Conservation (phyloP, 2,329 filamentous ascomycete genomes). For the Aspergillus caelatus region DNA sequence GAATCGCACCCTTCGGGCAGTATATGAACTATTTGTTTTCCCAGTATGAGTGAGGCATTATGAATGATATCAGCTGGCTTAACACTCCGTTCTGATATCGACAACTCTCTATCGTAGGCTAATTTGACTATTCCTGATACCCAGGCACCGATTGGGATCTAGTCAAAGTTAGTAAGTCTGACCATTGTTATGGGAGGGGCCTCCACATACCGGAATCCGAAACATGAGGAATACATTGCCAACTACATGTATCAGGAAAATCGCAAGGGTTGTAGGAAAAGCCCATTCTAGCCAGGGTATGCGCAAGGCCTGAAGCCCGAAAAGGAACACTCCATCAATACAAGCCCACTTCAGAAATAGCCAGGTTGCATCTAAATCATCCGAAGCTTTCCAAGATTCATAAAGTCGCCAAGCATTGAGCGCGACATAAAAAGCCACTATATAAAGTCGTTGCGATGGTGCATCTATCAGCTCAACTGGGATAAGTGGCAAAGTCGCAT, state of each 20-base stretch:
- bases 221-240: conserved; percentile 91
- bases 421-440: conserved; percentile 74
- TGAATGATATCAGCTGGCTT: conserved; percentile 85
- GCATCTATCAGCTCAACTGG: conserved; percentile 81
- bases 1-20: conserved; percentile 77
- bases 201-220: conserved; percentile 69
- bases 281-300: conserved; percentile 98
- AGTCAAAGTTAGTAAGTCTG: conserved; percentile 14
- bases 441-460: conserved; percentile 87
- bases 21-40: conserved; percentile 97
- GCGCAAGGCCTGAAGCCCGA: conserved; percentile 79
- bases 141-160: conserved; percentile 75
- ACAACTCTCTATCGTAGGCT: conserved; percentile 88
- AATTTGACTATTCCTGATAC: conserved; percentile 74
- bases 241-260: conserved; percentile 72
- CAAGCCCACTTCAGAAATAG: conserved; percentile 92
- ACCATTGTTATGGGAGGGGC: neutral
- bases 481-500: conserved; percentile 65
- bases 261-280: conserved; percentile 68
- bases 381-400: conserved; percentile 79
- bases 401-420: conserved; percentile 83
- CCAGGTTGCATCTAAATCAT: conserved; percentile 84
- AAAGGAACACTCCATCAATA: conserved; percentile 84
- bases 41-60: conserved; percentile 90
- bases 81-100: conserved; percentile 90